phyloP scores from a whole-genome alignment of 2,329 filamentous ascomycete species.

The Coniosporium tulheliwenetii region DNA sequence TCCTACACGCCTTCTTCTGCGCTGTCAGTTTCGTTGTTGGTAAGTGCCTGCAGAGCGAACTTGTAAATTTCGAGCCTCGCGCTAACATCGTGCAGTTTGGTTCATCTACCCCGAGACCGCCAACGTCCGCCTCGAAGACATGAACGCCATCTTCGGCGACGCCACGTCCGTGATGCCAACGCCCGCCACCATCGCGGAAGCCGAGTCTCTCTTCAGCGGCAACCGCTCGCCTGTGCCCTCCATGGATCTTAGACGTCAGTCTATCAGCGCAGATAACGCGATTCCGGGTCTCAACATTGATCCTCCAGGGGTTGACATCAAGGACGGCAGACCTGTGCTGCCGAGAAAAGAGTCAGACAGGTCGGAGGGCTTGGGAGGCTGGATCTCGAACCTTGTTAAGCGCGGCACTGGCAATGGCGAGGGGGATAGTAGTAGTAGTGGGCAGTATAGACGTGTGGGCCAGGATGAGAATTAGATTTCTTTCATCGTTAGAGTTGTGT shows the following conservation, averaged over 20 bases:
- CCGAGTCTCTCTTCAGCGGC: constrained; percentile 63
- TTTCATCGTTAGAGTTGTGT: too few species aligned
- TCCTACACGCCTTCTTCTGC: constrained; percentile 95
- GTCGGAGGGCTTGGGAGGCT: constrained; percentile 47
- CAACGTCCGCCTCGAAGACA: constrained; percentile 88
- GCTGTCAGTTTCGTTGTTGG: constrained; percentile 89
- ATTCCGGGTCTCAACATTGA: constrained; percentile 75
- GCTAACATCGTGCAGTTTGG: constrained; percentile 49
- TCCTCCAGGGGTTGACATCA: constrained; percentile 46
- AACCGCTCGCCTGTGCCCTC: constrained; percentile 63
- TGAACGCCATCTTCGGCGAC: constrained; percentile 90
- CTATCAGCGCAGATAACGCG: constrained; percentile 42
- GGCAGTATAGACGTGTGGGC: constrained; percentile 29
- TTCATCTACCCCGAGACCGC: constrained; percentile 97
- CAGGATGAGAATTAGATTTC: constrained; percentile 21
- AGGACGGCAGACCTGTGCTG: constrained; percentile 33
- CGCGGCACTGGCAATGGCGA: constrained; percentile 28
- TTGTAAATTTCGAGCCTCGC: neutral
- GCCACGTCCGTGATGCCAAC: constrained; percentile 72
- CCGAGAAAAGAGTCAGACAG: constrained; percentile 16
- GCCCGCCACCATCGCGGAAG: constrained; percentile 61
- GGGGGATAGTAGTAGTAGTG: constrained; percentile 22
- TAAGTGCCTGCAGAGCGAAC: constrained; percentile 34
- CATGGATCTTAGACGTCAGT: constrained; percentile 45
- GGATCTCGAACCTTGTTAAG: constrained; percentile 53